A percentile compares a stretch with the other conserved stretches of the same genome.
Evolutionary conservation across 2,329 filamentous ascomycete genomes (phyloP).

Genomic region (Neonectria punicea): DNA sequence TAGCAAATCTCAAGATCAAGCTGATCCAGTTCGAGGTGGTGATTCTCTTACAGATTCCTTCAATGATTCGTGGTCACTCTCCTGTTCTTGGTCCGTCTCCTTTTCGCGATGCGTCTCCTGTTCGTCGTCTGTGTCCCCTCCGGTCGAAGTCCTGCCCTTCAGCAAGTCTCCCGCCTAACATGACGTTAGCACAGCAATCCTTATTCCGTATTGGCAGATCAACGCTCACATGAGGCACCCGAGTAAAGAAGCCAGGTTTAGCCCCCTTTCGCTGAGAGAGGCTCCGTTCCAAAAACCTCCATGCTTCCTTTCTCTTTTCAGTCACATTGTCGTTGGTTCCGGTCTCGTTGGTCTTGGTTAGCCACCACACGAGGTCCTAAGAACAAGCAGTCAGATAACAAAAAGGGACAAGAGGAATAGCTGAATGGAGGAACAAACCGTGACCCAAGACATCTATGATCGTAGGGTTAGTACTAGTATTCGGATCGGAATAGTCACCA

Average conservation of each 20-base stretch:
- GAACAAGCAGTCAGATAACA: background rate
- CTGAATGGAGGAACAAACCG: background rate
- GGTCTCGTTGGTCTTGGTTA: background rate
- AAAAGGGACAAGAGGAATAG: background rate
- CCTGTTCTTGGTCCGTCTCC: background rate
- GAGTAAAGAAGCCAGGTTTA: background rate
- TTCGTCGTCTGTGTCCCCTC: too few species aligned
- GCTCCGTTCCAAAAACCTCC: conserved; percentile 6
- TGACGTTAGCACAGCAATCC: background rate
- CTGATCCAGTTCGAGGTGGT: too few species aligned
- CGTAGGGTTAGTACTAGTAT: too few species aligned
- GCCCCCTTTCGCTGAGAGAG: conserved; percentile 4
- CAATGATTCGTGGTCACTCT: background rate
- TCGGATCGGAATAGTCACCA: too few species aligned
- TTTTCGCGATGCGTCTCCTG: too few species aligned
- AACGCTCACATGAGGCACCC: conserved; percentile 4
- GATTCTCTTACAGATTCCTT: too few species aligned
- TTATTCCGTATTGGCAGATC: background rate
- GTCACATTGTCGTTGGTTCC: background rate
- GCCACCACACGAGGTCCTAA: conserved; percentile 5
- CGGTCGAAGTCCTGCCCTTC: background rate
- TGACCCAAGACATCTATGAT: conserved; percentile 8
- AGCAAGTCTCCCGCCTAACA: background rate
- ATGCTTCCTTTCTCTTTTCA: conserved; percentile 4
- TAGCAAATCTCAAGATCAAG: too few species aligned